Evolutionary conservation across 371 early-diverging fungal genomes (phyloP).

Genomic region (Parasitella parasitica): DNA sequence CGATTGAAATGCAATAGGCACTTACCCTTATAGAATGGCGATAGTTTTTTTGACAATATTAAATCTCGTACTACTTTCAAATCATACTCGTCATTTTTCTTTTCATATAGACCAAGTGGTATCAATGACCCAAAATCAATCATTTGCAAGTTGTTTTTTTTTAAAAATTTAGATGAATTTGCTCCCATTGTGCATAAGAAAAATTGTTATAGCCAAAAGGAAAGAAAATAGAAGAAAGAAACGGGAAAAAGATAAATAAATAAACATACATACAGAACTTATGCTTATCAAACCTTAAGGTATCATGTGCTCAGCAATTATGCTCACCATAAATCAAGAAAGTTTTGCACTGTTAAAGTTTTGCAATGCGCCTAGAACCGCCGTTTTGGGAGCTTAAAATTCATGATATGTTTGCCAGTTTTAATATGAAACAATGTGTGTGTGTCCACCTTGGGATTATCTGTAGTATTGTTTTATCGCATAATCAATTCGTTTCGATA

Average conservation of each 20-base stretch:
- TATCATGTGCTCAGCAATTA: slow-evolving; percentile 5
- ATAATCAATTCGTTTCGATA: not conserved
- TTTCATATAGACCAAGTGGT: slow-evolving; percentile 13
- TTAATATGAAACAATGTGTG: not conserved
- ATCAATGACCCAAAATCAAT: slow-evolving; percentile 15
- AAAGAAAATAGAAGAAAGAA: not conserved
- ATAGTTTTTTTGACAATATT: slow-evolving; percentile 6
- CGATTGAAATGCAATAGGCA: not conserved
- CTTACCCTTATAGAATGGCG: slow-evolving; percentile 21
- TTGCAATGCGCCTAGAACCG: not conserved
- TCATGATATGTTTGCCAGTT: not conserved
- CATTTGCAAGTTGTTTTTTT: not conserved
- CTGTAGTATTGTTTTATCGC: not conserved
- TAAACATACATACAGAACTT: not conserved
- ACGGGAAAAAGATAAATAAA: not conserved
- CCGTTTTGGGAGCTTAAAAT: not conserved
- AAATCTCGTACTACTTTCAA: slow-evolving; percentile 8
- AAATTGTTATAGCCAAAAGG: not conserved
- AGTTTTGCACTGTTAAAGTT: not conserved
- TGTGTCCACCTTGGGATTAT: not conserved
- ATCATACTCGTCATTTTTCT: slow-evolving; percentile 10
- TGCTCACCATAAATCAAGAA: not conserved
- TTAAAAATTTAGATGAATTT: not conserved
- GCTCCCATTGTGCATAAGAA: not conserved
- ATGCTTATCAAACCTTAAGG: not conserved